Conservation (phyloP, 179 eudicot species). For the Spinacia oleracea region DNA sequence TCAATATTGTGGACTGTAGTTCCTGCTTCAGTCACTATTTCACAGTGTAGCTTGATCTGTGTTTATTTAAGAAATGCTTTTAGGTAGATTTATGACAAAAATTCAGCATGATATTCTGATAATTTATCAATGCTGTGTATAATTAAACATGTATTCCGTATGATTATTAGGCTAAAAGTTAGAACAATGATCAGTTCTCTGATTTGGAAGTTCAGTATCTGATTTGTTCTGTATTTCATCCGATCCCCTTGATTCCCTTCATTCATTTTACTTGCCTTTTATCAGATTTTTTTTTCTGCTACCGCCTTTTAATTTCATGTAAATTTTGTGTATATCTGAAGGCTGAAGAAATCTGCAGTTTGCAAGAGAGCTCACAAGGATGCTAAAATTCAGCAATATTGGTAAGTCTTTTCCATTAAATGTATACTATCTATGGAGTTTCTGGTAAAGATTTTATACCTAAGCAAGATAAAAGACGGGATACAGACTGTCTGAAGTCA, state of each 20-base stretch:
- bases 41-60: neutral
- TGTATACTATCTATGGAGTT: neutral
- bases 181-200: neutral
- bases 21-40: slow-evolving; percentile 1
- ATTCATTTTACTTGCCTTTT: neutral
- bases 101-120: no score
- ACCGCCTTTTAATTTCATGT: neutral
- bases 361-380: neutral
- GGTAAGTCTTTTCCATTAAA: neutral
- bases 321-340: neutral
- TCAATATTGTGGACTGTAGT: neutral
- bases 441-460: neutral
- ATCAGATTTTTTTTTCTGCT: neutral
- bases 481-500: neutral
- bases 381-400: neutral
- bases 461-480: neutral
- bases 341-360: neutral
- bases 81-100: no score
- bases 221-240: neutral
- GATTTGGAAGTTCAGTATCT: neutral
- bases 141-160: no score
- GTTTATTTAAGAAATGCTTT: no score
- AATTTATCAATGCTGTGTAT: no score
- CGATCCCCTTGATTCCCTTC: neutral
- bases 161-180: neutral